Conservation (phyloP, 768 basidiomycete genomes). For the Psilocybe cyanescens region DNA sequence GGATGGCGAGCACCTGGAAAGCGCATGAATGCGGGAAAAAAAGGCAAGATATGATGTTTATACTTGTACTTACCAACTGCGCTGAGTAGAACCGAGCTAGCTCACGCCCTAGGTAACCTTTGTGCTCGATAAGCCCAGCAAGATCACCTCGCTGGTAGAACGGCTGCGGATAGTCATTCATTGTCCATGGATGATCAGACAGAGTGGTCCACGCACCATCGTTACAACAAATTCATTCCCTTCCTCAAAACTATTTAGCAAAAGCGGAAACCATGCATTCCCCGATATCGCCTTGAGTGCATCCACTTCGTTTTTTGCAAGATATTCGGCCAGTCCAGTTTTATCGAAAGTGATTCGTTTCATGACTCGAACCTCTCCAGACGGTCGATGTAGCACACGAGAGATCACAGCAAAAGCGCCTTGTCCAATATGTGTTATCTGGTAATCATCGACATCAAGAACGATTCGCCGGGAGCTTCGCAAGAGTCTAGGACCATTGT, state of each 20-base stretch:
- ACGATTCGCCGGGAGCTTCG: conserved; percentile 21
- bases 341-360: conserved; percentile 30
- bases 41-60: neutral
- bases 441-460: conserved; percentile 26
- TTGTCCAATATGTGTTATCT: conserved; percentile 27
- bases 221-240: conserved; percentile 27
- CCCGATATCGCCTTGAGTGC: conserved; percentile 26
- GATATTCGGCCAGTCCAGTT: conserved; percentile 26
- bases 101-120: conserved; percentile 25
- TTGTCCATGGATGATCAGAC: neutral
- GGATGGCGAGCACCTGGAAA: conserved; percentile 33
- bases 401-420: conserved; percentile 30
- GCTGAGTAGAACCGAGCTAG: conserved; percentile 31
- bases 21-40: neutral
- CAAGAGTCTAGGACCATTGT: conserved; percentile 19
- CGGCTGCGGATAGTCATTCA: conserved; percentile 17
- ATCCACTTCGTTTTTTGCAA: conserved; percentile 27
- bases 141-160: conserved; percentile 29
- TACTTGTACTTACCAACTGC: conserved; percentile 25
- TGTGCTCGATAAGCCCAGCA: conserved; percentile 25
- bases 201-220: conserved; percentile 19
- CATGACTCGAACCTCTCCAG: conserved; percentile 27
- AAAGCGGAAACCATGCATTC: conserved; percentile 26
- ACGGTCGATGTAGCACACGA: conserved; percentile 25
- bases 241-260: conserved; percentile 27